phyloP scores from a whole-genome alignment of 441 rosid species.

The California macrophylla region DNA sequence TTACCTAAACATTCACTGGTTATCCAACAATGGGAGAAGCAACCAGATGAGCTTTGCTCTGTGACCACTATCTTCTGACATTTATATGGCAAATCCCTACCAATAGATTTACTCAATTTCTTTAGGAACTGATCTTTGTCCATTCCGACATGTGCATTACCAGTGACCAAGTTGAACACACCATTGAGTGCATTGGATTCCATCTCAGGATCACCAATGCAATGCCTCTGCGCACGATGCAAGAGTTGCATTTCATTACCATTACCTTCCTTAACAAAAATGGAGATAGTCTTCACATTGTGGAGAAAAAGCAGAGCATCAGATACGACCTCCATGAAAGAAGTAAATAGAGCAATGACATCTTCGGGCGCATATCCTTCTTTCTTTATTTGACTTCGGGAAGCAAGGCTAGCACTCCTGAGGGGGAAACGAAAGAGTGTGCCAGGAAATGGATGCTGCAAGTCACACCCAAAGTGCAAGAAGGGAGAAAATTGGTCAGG shows the following conservation, averaged over 20 bases:
- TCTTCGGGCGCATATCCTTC: conserved; percentile 79
- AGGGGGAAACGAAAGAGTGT: conserved; percentile 98
- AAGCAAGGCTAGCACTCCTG: conserved; percentile 62
- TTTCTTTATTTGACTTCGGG: conserved; percentile 80
- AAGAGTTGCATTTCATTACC: conserved; percentile 74
- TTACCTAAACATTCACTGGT: conserved; percentile 76
- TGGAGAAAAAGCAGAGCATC: conserved; percentile 79
- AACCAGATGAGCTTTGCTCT: conserved; percentile 58
- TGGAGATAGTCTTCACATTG: conserved; percentile 66
- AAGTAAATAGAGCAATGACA: conserved; percentile 74
- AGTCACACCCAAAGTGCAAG: conserved; percentile 91
- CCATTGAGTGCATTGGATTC: conserved; percentile 42
- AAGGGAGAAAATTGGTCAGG: conserved; percentile 97
- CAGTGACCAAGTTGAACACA: conserved; percentile 50
- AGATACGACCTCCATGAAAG: conserved; percentile 71
- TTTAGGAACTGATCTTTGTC: conserved; percentile 68
- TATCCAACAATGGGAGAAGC: conserved; percentile 78
- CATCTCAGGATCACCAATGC: conserved; percentile 43
- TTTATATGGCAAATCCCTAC: conserved; percentile 52
- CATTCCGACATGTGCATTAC: conserved; percentile 53
- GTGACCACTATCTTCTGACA: conserved; percentile 77
- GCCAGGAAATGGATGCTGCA: conserved; percentile 76
- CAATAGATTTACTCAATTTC: conserved; percentile 55
- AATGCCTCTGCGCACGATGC: conserved; percentile 61
- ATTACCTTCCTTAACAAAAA: conserved; percentile 77